A percentile compares a stretch with the other conserved stretches of the same genome.
phyloP scores from a whole-genome alignment of 345 rosid genomes.

The Laguncularia racemosa region DNA sequence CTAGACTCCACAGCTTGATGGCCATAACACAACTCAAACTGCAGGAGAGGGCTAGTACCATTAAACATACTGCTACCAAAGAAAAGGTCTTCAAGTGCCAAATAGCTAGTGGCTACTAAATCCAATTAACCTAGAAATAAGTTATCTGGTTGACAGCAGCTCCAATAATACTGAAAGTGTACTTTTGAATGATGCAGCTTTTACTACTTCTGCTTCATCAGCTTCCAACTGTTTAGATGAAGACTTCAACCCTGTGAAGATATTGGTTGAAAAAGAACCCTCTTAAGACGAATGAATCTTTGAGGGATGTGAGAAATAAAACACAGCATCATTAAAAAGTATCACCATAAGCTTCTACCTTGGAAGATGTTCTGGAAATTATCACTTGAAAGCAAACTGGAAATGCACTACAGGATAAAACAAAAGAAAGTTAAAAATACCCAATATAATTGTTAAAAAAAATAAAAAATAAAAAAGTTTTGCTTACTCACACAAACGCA shows the following conservation, averaged over 20 bases:
- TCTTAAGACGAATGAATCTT: neutral
- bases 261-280: neutral
- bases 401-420: too few species aligned
- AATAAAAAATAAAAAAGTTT: conserved; percentile 1
- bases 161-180: conserved; percentile 17
- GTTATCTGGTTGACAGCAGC: neutral
- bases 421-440: conserved; percentile 4
- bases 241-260: conserved; percentile 37
- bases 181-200: conserved; percentile 13
- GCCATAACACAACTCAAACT: conserved; percentile 19
- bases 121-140: too few species aligned
- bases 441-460: conserved; percentile 27
- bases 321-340: neutral
- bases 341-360: neutral
- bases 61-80: conserved; percentile 35
- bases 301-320: neutral
- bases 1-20: conserved; percentile 29
- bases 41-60: conserved; percentile 17
- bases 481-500: conserved; percentile 31
- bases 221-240: conserved; percentile 26
- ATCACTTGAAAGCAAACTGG: conserved; percentile 4
- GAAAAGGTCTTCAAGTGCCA: conserved; percentile 7
- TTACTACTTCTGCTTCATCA: conserved; percentile 29
- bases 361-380: neutral
- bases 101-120: neutral